Evolutionary conservation across 169 alveolate genomes (phyloP).

Genomic region (Perkinsus marinus): DNA sequence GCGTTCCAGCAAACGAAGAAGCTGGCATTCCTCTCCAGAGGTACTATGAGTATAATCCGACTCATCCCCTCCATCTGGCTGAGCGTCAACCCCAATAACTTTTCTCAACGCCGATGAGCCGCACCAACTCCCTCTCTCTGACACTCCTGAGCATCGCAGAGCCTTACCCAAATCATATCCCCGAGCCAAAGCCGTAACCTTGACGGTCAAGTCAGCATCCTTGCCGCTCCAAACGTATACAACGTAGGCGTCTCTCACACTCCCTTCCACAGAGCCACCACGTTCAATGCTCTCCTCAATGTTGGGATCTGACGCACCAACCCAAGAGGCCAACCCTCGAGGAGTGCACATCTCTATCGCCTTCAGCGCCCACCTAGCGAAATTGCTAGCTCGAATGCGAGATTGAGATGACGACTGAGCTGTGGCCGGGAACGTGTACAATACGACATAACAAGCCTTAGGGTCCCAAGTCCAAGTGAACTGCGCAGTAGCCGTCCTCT

Average conservation of each 20-base stretch:
- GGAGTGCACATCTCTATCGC: neutral
- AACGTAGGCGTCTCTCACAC: neutral
- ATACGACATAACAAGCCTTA: neutral
- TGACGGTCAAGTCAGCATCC: neutral
- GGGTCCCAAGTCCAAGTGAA: neutral
- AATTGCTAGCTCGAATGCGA: neutral
- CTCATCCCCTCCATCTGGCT: neutral
- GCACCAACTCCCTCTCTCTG: too few species aligned
- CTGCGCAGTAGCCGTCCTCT: neutral
- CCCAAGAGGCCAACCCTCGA: neutral
- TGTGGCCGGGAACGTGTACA: neutral
- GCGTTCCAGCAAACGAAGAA: neutral
- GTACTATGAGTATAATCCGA: neutral
- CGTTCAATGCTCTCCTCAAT: neutral
- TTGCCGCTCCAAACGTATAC: neutral
- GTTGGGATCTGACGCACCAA: neutral
- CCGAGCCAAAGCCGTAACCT: neutral
- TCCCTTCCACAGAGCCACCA: neutral
- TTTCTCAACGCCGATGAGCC: too few species aligned
- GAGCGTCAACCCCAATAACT: too few species aligned
- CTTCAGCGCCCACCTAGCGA: neutral
- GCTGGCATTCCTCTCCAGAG: neutral
- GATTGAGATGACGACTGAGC: neutral
- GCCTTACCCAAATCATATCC: neutral
- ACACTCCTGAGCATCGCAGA: neutral